These are phyloP conservation scores for Lactarius evosmus DNA, from an alignment of 768 basidiomycete genomes.

Conservation along the genomic window DNA sequence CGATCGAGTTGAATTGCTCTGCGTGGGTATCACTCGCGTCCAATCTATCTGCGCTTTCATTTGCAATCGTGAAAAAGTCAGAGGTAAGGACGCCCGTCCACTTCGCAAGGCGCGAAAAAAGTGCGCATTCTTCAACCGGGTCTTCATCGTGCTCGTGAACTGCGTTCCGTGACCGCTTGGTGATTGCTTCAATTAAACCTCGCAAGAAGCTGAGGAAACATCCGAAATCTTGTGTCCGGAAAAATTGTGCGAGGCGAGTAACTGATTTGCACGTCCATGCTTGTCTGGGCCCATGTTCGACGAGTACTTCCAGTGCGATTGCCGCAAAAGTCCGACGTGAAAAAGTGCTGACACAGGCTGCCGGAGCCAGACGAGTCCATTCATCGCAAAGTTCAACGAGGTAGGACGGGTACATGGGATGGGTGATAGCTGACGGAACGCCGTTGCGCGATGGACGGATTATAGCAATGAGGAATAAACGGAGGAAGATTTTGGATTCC, in stretches of 20 bases:
- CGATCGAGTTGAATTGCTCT: constrained; percentile 8
- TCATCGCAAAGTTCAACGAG: constrained; percentile 17
- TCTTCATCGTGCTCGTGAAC: constrained; percentile 10
- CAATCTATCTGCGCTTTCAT: not conserved
- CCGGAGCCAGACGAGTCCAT: constrained; percentile 15
- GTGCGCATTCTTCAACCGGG: not conserved
- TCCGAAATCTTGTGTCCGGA: constrained; percentile 35
- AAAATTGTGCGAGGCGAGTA: constrained; percentile 36
- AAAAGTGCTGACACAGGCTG: not conserved
- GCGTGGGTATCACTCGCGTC: not conserved
- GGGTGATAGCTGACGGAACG: constrained; percentile 14
- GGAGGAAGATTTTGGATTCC: constrained; percentile 46
- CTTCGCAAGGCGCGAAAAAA: constrained; percentile 28
- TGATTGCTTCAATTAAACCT: constrained; percentile 31
- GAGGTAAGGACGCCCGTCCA: constrained; percentile 32
- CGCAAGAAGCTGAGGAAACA: constrained; percentile 36
- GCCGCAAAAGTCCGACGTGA: constrained; percentile 35
- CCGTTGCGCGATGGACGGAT: constrained; percentile 32
- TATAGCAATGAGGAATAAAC: constrained; percentile 41
- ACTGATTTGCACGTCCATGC: constrained; percentile 47
- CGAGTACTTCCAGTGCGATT: constrained; percentile 36
- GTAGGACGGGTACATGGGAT: constrained; percentile 23
- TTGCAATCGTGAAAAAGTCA: constrained; percentile 13
- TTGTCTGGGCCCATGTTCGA: constrained; percentile 22
- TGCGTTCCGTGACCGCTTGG: not conserved